Evolutionary conservation across 179 eudicot species (phyloP), one percentile per base, ranked within the genome.

Genomic region (Spinacia oleracea): DNA sequence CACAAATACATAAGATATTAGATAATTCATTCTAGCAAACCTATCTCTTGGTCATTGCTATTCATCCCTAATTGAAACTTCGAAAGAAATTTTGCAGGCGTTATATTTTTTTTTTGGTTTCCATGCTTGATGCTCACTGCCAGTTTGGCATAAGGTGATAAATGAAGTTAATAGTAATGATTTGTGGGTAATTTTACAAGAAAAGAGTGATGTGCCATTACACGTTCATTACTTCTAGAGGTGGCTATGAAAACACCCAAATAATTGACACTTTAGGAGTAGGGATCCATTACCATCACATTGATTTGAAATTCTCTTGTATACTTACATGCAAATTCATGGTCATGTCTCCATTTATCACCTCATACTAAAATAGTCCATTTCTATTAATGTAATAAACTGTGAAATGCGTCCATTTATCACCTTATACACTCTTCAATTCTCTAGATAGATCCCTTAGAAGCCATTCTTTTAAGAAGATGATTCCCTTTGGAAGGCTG

Each of bases 1-100:
- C n/a, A 9, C 11, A 59, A 55, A 50, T 63, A 16, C 42, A 48
- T 18, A 32, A 34, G 56, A 9, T 5, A 53, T 25, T 46, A 21
- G 32, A 32, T 66, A 11, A 5, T 15, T 5, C 21, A 7, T 63
- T 4, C 20, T 56, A 35, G 34, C 74, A 12, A 5, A 11, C 27
- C 21, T 68, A 0, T 53, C 40, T 77, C 51, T 53, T 70, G 35
- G 75, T 55, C 23, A 45, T 70, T 45, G 34, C 34, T 70, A 70
- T 23, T 43, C 31, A 0, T 18, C 68, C 35, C 27, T 2, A 20
- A 21, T 9, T 45, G 10, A 70, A 42, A 6, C 5, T 35, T 46
- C n/a, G 3, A 14, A 45, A 70, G 9, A 25, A 35, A 1, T 7
- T 46, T 25, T 67, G 71, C 15, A 20, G 29, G 4, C 12, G 15